These are phyloP conservation scores for Nicotiana paniculata DNA, from an alignment of 257 asterid species.

Conservation along the genomic window DNA sequence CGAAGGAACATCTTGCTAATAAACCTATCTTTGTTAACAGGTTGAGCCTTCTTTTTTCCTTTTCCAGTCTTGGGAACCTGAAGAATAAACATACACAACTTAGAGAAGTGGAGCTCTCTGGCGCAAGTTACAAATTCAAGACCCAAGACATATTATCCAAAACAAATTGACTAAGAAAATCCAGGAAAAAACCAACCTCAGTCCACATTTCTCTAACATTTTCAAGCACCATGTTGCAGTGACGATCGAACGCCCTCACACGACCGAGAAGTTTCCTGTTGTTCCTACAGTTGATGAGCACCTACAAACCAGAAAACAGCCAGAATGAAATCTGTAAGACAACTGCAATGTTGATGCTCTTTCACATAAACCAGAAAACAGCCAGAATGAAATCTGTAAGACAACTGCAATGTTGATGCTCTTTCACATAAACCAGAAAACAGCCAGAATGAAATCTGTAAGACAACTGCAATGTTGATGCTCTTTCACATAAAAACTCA, in stretches of 20 bases:
- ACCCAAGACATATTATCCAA: not conserved
- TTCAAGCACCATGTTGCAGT: conserved; percentile 91
- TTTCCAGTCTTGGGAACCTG: conserved; percentile 78
- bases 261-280: conserved; percentile 77
- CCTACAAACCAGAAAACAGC: conserved; percentile 20
- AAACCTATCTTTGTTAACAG: conserved; percentile 78
- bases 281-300: conserved; percentile 75
- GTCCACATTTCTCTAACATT: conserved; percentile 94
- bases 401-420: too few species aligned
- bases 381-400: too few species aligned
- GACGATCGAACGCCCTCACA: conserved; percentile 81
- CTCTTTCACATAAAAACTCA: not conserved
- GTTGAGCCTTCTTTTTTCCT: conserved; percentile 90
- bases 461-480: too few species aligned
- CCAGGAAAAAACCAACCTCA: conserved; percentile 40
- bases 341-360: not conserved
- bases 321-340: not conserved
- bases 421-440: not conserved
- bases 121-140: not conserved
- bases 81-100: not conserved
- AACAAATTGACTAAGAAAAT: not conserved
- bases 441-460: too few species aligned
- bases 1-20: conserved; percentile 92
- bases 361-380: not conserved
- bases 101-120: not conserved